phyloP scores from a whole-genome alignment of 768 basidiomycete genomes.

The Boletus subparvulus region DNA sequence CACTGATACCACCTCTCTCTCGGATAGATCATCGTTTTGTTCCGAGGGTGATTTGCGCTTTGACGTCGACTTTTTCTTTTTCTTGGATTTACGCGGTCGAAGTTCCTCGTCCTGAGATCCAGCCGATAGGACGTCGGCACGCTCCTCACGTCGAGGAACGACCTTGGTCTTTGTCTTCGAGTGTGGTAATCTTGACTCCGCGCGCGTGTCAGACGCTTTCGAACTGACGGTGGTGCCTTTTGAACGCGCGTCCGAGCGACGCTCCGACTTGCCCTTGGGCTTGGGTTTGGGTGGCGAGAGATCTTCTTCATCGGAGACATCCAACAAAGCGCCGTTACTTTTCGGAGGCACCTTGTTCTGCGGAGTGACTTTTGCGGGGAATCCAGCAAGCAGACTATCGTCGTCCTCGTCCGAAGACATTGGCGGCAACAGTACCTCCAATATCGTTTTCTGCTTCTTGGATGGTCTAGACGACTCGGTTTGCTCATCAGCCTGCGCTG shows the following conservation, averaged over 20 bases:
- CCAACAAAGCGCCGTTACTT: background rate
- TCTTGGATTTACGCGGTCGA: background rate
- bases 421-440: constrained; percentile 8
- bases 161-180: background rate
- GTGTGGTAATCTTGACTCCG: background rate
- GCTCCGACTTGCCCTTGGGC: background rate
- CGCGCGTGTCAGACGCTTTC: background rate
- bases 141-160: background rate
- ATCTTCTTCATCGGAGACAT: constrained; percentile 2
- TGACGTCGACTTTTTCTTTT: background rate
- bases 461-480: constrained; percentile 6
- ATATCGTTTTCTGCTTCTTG: constrained; percentile 21
- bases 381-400: background rate
- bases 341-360: background rate
- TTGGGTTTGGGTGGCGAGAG: background rate
- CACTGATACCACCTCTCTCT: background rate
- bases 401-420: constrained; percentile 15
- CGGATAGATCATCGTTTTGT: background rate
- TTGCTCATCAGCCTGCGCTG: background rate
- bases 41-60: background rate
- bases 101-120: constrained; percentile 3
- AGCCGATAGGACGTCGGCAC: background rate
- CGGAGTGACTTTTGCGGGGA: background rate
- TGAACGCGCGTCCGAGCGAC: background rate
- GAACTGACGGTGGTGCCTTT: background rate